Evolutionary conservation across 345 rosid species (phyloP), one percentile per base, ranked within the genome.

Genomic region (Hirschfeldia incana): DNA sequence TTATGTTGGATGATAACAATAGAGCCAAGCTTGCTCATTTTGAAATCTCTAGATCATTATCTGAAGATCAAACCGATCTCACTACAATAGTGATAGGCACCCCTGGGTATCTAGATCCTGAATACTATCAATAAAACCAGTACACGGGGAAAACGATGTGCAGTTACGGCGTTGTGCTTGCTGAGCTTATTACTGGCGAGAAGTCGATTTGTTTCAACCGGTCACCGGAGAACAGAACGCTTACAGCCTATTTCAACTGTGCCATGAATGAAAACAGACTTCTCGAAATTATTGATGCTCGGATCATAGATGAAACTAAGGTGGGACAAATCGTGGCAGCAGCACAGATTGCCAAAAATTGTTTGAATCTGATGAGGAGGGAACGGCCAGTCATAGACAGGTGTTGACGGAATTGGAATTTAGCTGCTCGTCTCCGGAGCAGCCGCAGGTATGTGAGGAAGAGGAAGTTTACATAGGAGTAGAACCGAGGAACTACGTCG

Each of bases 341-440:
- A 11, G 51, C 51, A 44, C 51, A 46, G 29, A 49, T 87, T 2
- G 90, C 81, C 1, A 76, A 30, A 55, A 80, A 72, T 27, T 85
- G 85, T 39, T 67, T 87, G 46, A 37, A 15, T 36, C 16, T 80
- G 5, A 75, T 76, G 17, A 83, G 85, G 8, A 76, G 46, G 12
- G 65, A 81, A n/a, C 78, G 85, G 26, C 87, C 89, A 6, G 59
- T 75, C 17, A 86, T 85, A 83, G 79, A 21, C 53, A 85, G 64
- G 88, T 83, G 0, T 37, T 59, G 1, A 46, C 26, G 74, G 84
- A 80, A 10, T 51, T 87, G 2, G 83, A 69, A 17, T 69, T 30
- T 51, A 66, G 67, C 27, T 55, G 72, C 57, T 66, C 73, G 5
- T 12, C 72, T 10, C 42, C 10, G 7, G 42, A 39, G 39, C 58